Evolutionary conservation across 306 rosid species (phyloP), one percentile per base, ranked within the genome.

Genomic region (Biancaea sappan): DNA sequence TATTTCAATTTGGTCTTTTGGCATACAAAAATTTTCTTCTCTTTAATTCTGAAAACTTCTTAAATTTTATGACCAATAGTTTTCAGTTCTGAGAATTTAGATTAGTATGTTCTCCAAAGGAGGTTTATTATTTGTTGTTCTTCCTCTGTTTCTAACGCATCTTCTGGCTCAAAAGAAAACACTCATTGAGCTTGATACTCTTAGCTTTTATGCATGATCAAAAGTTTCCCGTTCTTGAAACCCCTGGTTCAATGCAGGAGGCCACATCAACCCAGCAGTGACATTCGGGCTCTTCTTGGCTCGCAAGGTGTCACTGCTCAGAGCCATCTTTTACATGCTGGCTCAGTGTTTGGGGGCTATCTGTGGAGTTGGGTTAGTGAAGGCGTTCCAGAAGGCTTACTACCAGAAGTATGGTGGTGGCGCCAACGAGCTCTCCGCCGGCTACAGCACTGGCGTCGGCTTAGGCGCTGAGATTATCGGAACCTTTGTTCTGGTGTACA

Each of bases 261-360:
- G 98, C n/a, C 98, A 94, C 80, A 94, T 94, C 34, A 94, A 94
- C 84, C 98, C 98, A 66, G 98, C 98, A 3, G 98, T 91, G 82
- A 93, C 98, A 31, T 89, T 94, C 57, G 98, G 98, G 90, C 85
- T 94, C 46, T 76, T 85, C 28, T 81, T 94, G 92, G 98, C 97
- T n/a, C 87, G 98, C 4, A 94, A 94, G 86, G 94, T 94, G 82
- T 94, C 98, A 4, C 47, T 87, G 82, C 68, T 83, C 8, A 78
- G 97, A 69, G 98, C 98, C 0, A 88, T 91, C 73, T 13, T 86
- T 83, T 94, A 94, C 88, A 89, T 94, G 61, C 91, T 87, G 83
- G 94, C 93, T 82, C 98, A 94, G 87, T 67, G 94, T 69, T 75
- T 91, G 75, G 98, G 98, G 5, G 98, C 98, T 71, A 91, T 94